A percentile compares a stretch with the other conserved stretches of the same genome.
These are phyloP conservation scores for Bjerkandera adusta DNA, from an alignment of 1,284 basidiomycete genomes.

Conservation along the genomic window DNA sequence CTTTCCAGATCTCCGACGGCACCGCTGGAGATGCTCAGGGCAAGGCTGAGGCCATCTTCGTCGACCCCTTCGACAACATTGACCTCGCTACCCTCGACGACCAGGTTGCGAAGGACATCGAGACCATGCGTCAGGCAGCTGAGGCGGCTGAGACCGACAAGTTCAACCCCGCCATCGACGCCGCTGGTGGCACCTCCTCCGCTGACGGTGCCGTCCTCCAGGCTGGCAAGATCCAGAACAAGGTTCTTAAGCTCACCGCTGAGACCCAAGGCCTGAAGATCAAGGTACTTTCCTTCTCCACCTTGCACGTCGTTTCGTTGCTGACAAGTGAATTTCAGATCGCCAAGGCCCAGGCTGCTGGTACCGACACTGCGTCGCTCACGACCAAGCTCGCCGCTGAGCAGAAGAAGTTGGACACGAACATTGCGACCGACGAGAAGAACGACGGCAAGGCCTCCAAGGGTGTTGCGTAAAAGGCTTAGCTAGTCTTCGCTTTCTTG, in stretches of 20 bases:
- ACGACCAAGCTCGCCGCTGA: conserved; percentile 31
- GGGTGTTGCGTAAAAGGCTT: conserved; percentile 23
- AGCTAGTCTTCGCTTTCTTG: neutral
- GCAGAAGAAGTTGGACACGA: conserved; percentile 36
- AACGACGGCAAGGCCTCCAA: conserved; percentile 33
- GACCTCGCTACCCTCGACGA: conserved; percentile 35
- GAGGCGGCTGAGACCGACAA: conserved; percentile 43
- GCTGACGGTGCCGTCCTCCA: conserved; percentile 32
- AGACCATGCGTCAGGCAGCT: conserved; percentile 43
- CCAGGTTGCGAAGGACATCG: conserved; percentile 30
- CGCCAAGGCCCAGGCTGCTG: conserved; percentile 36
- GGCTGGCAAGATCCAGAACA: conserved; percentile 50
- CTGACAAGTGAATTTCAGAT: conserved; percentile 21
- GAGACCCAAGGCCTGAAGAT: conserved; percentile 39
- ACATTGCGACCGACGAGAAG: conserved; percentile 35
- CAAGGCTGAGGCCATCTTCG: conserved; percentile 40
- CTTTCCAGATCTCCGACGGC: conserved; percentile 48
- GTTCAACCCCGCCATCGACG: conserved; percentile 42
- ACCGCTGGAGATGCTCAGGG: conserved; percentile 40
- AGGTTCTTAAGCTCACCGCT: conserved; percentile 48
- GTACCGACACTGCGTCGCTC: conserved; percentile 31
- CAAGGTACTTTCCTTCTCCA: conserved; percentile 21
- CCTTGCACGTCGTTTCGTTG: neutral
- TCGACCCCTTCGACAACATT: conserved; percentile 35
- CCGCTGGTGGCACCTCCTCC: neutral